Percentiles rank a stretch among this genome's conserved stretches.
These are phyloP conservation scores for Sodiomyces alkalinus DNA, from an alignment of 2,329 filamentous ascomycete species.

Conservation along the genomic window DNA sequence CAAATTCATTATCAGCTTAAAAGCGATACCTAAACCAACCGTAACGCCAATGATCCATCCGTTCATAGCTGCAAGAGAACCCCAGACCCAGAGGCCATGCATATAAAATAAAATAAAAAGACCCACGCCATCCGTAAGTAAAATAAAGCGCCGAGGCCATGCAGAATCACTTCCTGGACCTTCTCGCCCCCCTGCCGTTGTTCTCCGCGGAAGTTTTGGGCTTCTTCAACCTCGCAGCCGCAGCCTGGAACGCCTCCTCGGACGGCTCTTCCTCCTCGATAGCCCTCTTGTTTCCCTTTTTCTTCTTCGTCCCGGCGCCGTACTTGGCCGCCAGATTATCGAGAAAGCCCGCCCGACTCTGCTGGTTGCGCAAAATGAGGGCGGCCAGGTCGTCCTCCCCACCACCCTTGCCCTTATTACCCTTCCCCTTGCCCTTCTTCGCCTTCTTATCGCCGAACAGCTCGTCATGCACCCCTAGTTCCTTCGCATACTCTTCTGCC, in stretches of 20 bases:
- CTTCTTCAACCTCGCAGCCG: slow-evolving; percentile 32
- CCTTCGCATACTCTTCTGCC: slow-evolving; percentile 59
- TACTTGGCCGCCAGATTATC: slow-evolving; percentile 70
- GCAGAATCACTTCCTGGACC: background rate
- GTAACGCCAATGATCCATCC: too few relatives aligned
- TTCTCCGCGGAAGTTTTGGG: slow-evolving; percentile 11
- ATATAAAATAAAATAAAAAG: too few relatives aligned
- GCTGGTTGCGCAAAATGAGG: slow-evolving; percentile 58
- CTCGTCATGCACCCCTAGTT: slow-evolving; percentile 60
- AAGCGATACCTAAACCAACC: too few relatives aligned
- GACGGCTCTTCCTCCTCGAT: slow-evolving; percentile 48
- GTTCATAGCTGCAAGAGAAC: too few relatives aligned
- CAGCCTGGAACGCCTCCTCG: slow-evolving; percentile 45
- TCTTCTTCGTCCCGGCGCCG: slow-evolving; percentile 25
- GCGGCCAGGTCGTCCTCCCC: slow-evolving; percentile 49
- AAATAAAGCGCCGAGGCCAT: too few relatives aligned
- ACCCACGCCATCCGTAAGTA: too few relatives aligned
- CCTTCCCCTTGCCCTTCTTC: slow-evolving; percentile 15
- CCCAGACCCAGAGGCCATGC: too few relatives aligned
- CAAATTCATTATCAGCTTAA: too few relatives aligned
- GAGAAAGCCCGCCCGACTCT: slow-evolving; percentile 49
- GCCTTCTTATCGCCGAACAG: slow-evolving; percentile 39
- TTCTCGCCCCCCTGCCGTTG: background rate
- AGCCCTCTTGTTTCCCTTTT: slow-evolving; percentile 37
- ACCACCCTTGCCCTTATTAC: slow-evolving; percentile 20